Conservation (phyloP, 306 rosid species). For the Malus fusca region DNA sequence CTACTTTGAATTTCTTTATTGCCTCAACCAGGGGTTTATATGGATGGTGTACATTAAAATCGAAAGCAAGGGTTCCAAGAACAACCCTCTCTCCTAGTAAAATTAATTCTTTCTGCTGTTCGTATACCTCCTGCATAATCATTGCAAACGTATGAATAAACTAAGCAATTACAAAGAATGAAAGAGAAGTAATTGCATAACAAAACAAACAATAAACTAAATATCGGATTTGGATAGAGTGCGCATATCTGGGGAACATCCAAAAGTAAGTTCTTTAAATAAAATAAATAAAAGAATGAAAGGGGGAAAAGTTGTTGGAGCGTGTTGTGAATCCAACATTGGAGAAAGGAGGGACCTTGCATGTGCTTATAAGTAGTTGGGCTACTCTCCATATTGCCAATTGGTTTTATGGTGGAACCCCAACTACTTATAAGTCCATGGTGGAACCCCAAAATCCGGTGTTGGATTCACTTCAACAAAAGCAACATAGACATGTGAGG, state of each 20-base stretch:
- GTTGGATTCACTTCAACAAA: too few relatives aligned
- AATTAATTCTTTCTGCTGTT: constrained; percentile 88
- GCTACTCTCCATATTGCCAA: too few relatives aligned
- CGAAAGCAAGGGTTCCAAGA: constrained; percentile 93
- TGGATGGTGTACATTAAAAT: constrained; percentile 91
- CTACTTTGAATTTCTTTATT: constrained; percentile 97
- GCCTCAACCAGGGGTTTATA: constrained; percentile 99
- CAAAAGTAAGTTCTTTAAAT: not conserved
- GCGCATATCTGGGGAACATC: not conserved
- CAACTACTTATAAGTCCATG: too few relatives aligned
- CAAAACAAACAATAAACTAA: not conserved
- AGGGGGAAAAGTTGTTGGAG: not conserved
- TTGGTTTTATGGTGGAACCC: too few relatives aligned
- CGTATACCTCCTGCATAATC: constrained; percentile 81
- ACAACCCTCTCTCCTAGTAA: constrained; percentile 89
- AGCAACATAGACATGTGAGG: too few relatives aligned
- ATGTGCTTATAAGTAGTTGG: too few relatives aligned
- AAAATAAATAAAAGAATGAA: too few relatives aligned
- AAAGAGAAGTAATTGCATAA: not conserved
- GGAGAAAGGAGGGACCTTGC: too few relatives aligned
- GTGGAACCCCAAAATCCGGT: too few relatives aligned
- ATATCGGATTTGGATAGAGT: not conserved
- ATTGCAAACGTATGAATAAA: not conserved
- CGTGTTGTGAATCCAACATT: too few relatives aligned
- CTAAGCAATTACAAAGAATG: not conserved